Evolutionary conservation across 2,329 filamentous ascomycete genomes (phyloP), one percentile per base, ranked within the genome.

Genomic region (Colletotrichum orbiculare): DNA sequence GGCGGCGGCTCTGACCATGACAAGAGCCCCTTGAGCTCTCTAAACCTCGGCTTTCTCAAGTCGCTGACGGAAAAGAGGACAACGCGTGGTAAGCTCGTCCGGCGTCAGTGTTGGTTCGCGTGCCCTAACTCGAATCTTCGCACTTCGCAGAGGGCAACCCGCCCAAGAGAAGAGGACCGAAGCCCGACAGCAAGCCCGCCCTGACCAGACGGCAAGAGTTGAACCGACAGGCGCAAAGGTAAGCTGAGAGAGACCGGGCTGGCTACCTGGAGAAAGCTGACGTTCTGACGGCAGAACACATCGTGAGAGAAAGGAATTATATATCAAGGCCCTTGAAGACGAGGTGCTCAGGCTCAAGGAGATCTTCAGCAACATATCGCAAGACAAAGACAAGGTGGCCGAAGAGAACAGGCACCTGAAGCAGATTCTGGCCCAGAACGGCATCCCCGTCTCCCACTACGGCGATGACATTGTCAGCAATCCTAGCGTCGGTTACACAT

Each of bases 201-300:
- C 81, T 97, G 72, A 98, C 95, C 17, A 87, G 95, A 67, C 88
- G 95, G 69, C 96, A 98, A 75, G 95, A 98, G 77, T 82, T 98
- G 67, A 98, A 98, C 75, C 88, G 96, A 68, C 95, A 98, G 80
- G 96, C 96, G 37, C 96, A 98, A 78, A 91, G 94, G 94, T 96
- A 87, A 71, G 79, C 60, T 41, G 41, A 17, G 39, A 45, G 12
- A 6, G 13, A n/a, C 25, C 6, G 25, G 12, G 15, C 15, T 8
- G 12, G 62, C n/a, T 17, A 25, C 25, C 25, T 25, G 25, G 25
- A 5, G 25, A 4, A 17, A 8, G 43, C 15, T 17, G 25, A 39
- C 41, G 13, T 13, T 39, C 34, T 37, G 35, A 25, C 11, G 15
- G 15, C 42, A 66, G 69, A 60, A 70, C 54, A 46, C 96, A 99